Evolutionary conservation across 352 stramenopile species (phyloP).

Genomic region (Phytophthora podocarpi): DNA sequence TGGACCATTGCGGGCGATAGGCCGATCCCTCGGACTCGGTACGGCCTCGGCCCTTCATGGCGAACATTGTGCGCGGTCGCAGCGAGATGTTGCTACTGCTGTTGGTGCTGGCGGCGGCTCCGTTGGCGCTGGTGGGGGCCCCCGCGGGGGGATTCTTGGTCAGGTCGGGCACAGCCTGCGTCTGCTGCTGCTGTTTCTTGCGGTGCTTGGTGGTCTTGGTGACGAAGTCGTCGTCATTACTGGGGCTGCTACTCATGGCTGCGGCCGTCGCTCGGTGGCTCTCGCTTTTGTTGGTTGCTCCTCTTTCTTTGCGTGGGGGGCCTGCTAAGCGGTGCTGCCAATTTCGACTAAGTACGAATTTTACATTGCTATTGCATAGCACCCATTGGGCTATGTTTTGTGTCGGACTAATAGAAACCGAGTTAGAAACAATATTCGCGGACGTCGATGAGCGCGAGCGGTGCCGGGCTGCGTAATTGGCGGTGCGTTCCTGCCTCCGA

Average conservation of each 20-base stretch:
- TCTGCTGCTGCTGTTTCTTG: constrained; percentile 55
- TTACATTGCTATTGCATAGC: too few species aligned
- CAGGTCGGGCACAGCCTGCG: constrained; percentile 15
- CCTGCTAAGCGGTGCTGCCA: not conserved
- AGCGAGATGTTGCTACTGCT: constrained; percentile 59
- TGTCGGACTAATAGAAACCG: too few species aligned
- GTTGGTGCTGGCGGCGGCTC: constrained; percentile 3
- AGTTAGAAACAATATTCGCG: too few species aligned
- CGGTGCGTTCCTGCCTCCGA: constrained; percentile 26
- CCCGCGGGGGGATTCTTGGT: constrained; percentile 30
- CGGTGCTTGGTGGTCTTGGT: constrained; percentile 78
- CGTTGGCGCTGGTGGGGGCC: not conserved
- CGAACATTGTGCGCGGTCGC: constrained; percentile 88
- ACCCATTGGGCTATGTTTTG: too few species aligned
- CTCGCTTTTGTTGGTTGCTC: constrained; percentile 15
- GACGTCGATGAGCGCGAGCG: too few species aligned
- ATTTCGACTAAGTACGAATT: constrained; percentile 6
- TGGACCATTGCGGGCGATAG: constrained; percentile 87
- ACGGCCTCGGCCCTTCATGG: constrained; percentile 80
- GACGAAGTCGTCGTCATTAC: constrained; percentile 75
- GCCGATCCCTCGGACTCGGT: constrained; percentile 71
- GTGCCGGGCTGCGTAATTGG: constrained; percentile 42
- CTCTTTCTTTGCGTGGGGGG: constrained; percentile 24
- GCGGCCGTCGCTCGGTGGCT: constrained; percentile 10
- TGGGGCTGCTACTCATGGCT: constrained; percentile 39